Evolutionary conservation across 2,329 filamentous ascomycete genomes (phyloP).

Genomic region (Teratosphaeria zuluensis): DNA sequence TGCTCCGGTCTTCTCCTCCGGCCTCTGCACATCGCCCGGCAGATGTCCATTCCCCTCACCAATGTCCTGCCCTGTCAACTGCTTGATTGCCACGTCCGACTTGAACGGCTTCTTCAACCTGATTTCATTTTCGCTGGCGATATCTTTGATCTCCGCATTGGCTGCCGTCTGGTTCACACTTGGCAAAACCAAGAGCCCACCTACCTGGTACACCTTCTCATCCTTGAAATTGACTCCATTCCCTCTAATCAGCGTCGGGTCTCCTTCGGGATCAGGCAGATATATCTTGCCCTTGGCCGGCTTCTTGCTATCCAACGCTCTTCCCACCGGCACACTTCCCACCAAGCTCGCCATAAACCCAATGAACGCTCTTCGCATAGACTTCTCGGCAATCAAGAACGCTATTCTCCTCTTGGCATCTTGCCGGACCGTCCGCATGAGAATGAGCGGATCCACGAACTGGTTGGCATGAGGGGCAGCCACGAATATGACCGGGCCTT

Average conservation of each 20-base stretch:
- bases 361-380: conserved; percentile 80
- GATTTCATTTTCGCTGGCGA: conserved; percentile 70
- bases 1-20: conserved; percentile 43
- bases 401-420: conserved; percentile 84
- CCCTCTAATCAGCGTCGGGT: conserved; percentile 72
- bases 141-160: conserved; percentile 74
- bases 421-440: conserved; percentile 80
- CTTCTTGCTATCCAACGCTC: conserved; percentile 82
- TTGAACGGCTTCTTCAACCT: conserved; percentile 82
- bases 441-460: conserved; percentile 91
- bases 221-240: conserved; percentile 71
- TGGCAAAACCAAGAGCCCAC: conserved; percentile 79
- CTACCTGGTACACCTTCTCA: conserved; percentile 57
- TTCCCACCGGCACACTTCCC: conserved; percentile 84
- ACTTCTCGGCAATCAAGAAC: conserved; percentile 90
- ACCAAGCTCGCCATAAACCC: conserved; percentile 76
- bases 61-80: conserved; percentile 66
- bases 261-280: conserved; percentile 74
- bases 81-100: conserved; percentile 61
- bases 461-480: conserved; percentile 95
- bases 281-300: conserved; percentile 72
- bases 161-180: conserved; percentile 71
- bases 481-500: conserved; percentile 86
- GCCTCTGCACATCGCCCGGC: conserved; percentile 42
- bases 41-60: conserved; percentile 50